Evolutionary conservation across 495 filamentous ascomycete genomes (phyloP).

Genomic region (Podospora pseudoanserina): DNA sequence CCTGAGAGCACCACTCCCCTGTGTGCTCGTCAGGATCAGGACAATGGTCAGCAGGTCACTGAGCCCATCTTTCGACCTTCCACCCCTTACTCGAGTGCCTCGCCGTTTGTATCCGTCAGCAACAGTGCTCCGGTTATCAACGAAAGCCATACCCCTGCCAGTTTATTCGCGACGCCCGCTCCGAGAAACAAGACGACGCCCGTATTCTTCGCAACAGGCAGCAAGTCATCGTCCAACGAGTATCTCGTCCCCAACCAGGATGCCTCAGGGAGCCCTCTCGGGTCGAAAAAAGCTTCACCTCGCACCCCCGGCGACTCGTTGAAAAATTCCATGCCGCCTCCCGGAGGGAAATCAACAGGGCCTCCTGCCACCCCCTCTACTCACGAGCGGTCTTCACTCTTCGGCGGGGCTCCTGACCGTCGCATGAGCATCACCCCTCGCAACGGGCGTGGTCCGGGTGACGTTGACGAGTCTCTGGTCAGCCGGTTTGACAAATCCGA

Average conservation of each 20-base stretch:
- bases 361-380: conserved; percentile 78
- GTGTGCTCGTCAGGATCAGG: conserved; percentile 21
- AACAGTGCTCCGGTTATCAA: conserved; percentile 20
- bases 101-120: conserved; percentile 11
- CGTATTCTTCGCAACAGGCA: conserved; percentile 13
- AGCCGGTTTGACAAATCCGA: conserved; percentile 73
- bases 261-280: conserved; percentile 50
- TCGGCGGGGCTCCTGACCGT: conserved; percentile 46
- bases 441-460: conserved; percentile 53
- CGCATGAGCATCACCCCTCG: conserved; percentile 50
- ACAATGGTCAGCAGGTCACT: conserved; percentile 18
- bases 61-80: conserved; percentile 21
- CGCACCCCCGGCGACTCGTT: conserved; percentile 76
- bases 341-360: conserved; percentile 48
- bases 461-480: conserved; percentile 66
- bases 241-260: conserved; percentile 44
- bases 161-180: conserved; percentile 19
- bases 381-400: conserved; percentile 39
- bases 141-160: conserved; percentile 14
- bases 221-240: conserved; percentile 24
- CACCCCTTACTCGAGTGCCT: conserved; percentile 19
- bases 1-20: conserved; percentile 29
- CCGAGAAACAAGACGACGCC: conserved; percentile 13
- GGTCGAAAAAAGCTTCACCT: conserved; percentile 57
- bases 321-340: conserved; percentile 61